Evolutionary conservation across 441 rosid species (phyloP).

Genomic region (Flueggea neowawraea): DNA sequence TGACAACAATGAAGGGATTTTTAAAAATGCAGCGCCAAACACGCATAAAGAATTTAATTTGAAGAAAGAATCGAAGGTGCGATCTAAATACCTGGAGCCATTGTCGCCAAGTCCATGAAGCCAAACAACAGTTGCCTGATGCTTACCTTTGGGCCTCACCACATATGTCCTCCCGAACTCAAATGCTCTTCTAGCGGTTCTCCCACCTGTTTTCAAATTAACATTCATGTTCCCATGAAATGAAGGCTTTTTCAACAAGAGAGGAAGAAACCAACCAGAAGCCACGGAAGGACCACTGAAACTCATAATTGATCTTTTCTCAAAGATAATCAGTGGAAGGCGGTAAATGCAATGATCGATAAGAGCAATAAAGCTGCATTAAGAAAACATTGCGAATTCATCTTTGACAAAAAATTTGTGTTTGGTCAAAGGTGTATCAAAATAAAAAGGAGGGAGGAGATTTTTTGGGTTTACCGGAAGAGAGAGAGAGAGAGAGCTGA

Average conservation of each 20-base stretch:
- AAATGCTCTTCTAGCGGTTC: constrained; percentile 50
- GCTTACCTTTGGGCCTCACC: constrained; percentile 91
- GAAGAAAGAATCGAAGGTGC: constrained; percentile 9
- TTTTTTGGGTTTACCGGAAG: no score
- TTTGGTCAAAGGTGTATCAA: no score
- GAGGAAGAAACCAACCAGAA: constrained; percentile 43
- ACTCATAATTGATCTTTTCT: constrained; percentile 39
- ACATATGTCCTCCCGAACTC: constrained; percentile 94
- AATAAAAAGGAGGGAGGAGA: no score
- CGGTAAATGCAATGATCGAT: no score
- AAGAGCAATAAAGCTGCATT: constrained; percentile 8
- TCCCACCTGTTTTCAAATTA: constrained; percentile 38
- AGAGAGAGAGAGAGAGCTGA: no score
- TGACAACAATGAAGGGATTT: no score
- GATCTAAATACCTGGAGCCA: constrained; percentile 65
- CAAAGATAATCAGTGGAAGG: no score
- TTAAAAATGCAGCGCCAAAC: no score
- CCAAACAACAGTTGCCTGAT: constrained; percentile 97
- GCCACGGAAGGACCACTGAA: constrained; percentile 61
- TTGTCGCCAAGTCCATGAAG: constrained; percentile 98
- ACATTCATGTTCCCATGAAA: constrained; percentile 7
- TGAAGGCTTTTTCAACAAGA: not conserved
- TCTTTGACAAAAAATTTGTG: no score
- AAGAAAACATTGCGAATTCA: no score
- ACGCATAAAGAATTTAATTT: not conserved